These are phyloP conservation scores for Cytospora mali DNA, from an alignment of 2,329 filamentous ascomycete genomes.

Conservation along the genomic window DNA sequence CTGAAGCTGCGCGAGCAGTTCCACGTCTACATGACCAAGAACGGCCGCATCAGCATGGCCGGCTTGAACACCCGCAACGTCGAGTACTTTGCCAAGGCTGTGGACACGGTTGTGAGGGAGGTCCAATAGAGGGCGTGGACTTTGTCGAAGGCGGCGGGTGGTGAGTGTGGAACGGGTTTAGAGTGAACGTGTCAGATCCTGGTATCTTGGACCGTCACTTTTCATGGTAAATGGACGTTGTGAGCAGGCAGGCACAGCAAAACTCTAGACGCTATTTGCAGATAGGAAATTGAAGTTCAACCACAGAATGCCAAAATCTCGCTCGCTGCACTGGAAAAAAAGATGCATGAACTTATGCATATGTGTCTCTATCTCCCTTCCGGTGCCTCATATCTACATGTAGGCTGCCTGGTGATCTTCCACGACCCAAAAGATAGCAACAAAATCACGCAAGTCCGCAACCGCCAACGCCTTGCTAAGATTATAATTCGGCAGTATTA, in stretches of 20 bases:
- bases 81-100: slow-evolving; percentile 87
- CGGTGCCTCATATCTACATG: not conserved
- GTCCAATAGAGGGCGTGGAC: slow-evolving; percentile 28
- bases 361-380: not conserved
- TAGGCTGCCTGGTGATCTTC: not conserved
- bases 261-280: not conserved
- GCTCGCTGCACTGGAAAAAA: not conserved
- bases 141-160: too few relatives aligned
- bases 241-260: not conserved
- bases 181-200: not conserved
- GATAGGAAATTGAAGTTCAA: not conserved
- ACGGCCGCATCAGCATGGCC: slow-evolving; percentile 97
- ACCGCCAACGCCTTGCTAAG: not conserved
- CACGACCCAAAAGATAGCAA: not conserved
- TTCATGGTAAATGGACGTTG: not conserved
- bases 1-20: slow-evolving; percentile 67
- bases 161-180: not conserved
- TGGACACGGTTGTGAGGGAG: slow-evolving; percentile 79
- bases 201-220: not conserved
- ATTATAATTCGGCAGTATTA: not conserved
- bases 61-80: slow-evolving; percentile 92
- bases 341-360: not conserved
- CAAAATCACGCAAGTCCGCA: not conserved
- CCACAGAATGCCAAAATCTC: not conserved
- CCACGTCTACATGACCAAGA: slow-evolving; percentile 94